A percentile compares a stretch with the other conserved stretches of the same genome.
phyloP scores from a whole-genome alignment of 257 asterid species.

The Fraxinus pennsylvanica region DNA sequence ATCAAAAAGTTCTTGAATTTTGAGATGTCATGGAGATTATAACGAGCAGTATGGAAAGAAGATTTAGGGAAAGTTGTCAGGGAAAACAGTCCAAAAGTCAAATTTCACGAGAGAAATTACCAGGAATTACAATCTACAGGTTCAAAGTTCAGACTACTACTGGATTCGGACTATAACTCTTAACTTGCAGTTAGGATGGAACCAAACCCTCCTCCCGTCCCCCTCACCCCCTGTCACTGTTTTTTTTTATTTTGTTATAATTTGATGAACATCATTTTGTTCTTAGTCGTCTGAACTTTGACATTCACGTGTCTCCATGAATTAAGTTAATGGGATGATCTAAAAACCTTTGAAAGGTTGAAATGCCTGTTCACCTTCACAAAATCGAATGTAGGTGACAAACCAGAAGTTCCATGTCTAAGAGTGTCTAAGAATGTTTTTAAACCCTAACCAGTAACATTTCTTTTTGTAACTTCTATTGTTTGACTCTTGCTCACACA shows the following conservation, averaged over 20 bases:
- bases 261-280: not conserved
- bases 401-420: not conserved
- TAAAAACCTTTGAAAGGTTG: not conserved
- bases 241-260: not conserved
- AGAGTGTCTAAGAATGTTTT: not conserved
- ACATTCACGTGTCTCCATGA: not conserved
- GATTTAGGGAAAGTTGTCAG: slow-evolving; percentile 31
- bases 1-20: slow-evolving; percentile 44
- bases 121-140: slow-evolving; percentile 36
- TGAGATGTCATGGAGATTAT: slow-evolving; percentile 37
- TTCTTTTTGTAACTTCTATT: slow-evolving; percentile 41
- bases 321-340: not conserved
- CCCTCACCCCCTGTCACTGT: too few species aligned
- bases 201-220: not conserved
- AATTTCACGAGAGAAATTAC: slow-evolving; percentile 56
- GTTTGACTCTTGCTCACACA: slow-evolving; percentile 14
- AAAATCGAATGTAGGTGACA: not conserved
- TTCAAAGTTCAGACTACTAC: slow-evolving; percentile 35
- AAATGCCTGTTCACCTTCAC: not conserved
- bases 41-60: slow-evolving; percentile 40
- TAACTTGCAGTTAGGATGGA: slow-evolving; percentile 24
- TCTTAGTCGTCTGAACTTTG: not conserved
- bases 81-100: slow-evolving; percentile 52
- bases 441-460: slow-evolving; percentile 32
- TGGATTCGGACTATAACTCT: slow-evolving; percentile 34